A percentile compares a stretch with the other conserved stretches of the same genome.
Evolutionary conservation across 305 asterid genomes (phyloP).

Genomic region (Solanum hybrid): DNA sequence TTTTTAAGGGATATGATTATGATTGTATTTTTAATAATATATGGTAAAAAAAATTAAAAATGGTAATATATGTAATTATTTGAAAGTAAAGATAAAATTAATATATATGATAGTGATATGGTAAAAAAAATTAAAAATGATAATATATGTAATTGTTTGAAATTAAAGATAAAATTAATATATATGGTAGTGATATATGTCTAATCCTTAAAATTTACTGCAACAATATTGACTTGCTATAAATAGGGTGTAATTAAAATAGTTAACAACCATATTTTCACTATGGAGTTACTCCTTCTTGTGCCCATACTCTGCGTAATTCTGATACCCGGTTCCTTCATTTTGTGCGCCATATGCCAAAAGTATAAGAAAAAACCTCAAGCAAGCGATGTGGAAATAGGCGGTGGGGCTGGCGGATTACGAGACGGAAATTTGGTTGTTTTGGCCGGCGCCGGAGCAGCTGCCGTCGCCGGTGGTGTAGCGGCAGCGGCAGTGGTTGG

Average conservation of each 20-base stretch:
- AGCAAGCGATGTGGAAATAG: background rate
- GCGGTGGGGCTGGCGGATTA: background rate
- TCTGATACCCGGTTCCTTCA: rapidly evolving
- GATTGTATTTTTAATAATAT: too few relatives aligned
- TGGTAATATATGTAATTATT: too few relatives aligned
- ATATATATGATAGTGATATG: too few relatives aligned
- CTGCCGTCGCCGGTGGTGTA: background rate
- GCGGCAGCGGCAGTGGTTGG: background rate
- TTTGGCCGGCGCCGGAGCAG: background rate
- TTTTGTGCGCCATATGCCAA: background rate
- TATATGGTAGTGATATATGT: too few relatives aligned
- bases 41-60: too few relatives aligned
- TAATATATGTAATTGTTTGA: too few relatives aligned
- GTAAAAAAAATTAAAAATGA: too few relatives aligned
- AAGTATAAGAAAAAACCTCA: background rate
- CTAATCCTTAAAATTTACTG: too few relatives aligned
- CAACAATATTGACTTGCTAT: background rate
- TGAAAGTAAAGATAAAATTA: too few relatives aligned
- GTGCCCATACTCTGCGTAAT: background rate
- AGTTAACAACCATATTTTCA: background rate
- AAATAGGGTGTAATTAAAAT: background rate
- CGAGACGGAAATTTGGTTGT: background rate
- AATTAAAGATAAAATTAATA: too few relatives aligned
- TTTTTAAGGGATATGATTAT: too few relatives aligned
- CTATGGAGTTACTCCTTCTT: background rate